A percentile compares a stretch with the other conserved stretches of the same genome.
Conservation (phyloP, 2,329 filamentous ascomycete species). For the Erysiphe pulchra region DNA sequence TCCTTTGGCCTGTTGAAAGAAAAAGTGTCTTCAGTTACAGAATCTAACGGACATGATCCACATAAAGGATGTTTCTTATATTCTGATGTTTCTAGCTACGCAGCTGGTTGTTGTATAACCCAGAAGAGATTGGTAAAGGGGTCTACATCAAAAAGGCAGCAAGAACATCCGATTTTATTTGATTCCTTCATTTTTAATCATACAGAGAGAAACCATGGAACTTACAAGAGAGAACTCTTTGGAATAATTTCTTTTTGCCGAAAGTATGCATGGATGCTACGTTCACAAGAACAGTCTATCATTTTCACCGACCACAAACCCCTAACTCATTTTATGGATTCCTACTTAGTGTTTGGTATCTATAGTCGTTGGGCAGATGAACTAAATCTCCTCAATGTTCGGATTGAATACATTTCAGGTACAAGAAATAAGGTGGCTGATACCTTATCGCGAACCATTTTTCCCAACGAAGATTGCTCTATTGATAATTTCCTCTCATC, state of each 20-base stretch:
- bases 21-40: neutral
- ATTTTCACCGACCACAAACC: conserved; percentile 1
- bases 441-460: neutral
- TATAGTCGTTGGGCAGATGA: conserved; percentile 1
- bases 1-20: neutral
- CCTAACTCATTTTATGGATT: neutral
- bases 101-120: neutral
- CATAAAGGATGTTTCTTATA: conserved; percentile 5
- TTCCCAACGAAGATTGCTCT: neutral
- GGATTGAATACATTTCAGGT: neutral
- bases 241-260: neutral
- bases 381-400: neutral
- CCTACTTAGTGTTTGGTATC: neutral
- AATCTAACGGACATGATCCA: neutral
- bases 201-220: neutral
- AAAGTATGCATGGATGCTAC: neutral
- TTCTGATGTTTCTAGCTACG: neutral
- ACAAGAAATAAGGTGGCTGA: neutral
- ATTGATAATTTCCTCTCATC: neutral
- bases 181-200: neutral
- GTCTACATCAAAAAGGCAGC: neutral
- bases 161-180: neutral
- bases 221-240: neutral
- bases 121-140: neutral
- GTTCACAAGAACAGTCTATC: neutral